A percentile compares a stretch with the other conserved stretches of the same genome.
Evolutionary conservation across 306 rosid genomes (phyloP).

Genomic region (Fragaria nilgerrensis): DNA sequence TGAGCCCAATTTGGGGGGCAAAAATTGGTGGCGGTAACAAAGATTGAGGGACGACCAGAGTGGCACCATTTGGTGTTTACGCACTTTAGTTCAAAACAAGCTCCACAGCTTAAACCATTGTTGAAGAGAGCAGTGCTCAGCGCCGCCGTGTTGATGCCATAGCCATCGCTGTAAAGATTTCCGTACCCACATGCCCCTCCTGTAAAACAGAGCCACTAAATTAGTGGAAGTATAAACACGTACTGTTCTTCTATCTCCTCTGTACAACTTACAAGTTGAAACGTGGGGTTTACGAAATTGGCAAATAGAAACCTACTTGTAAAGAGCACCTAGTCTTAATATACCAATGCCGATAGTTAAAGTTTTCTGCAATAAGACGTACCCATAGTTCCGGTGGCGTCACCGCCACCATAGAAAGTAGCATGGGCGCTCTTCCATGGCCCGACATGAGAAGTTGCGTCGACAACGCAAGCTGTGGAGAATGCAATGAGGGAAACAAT

Average conservation of each 20-base stretch:
- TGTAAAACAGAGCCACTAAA: conserved; percentile 9
- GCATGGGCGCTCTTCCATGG: conserved; percentile 80
- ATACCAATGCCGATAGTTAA: neutral
- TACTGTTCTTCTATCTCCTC: neutral
- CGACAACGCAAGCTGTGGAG: conserved; percentile 12
- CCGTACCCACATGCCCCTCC: conserved; percentile 95
- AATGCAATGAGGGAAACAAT: conserved; percentile 27
- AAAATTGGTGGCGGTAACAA: conserved; percentile 76
- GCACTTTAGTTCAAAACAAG: conserved; percentile 82
- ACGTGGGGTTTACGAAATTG: neutral
- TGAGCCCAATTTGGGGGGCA: conserved; percentile 66
- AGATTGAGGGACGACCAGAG: conserved; percentile 69
- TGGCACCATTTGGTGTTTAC: conserved; percentile 63
- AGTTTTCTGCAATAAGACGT: neutral
- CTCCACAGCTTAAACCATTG: conserved; percentile 72
- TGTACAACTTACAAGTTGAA: neutral
- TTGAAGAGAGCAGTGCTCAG: conserved; percentile 80
- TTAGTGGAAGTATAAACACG: neutral
- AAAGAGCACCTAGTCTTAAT: neutral
- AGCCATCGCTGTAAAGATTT: conserved; percentile 78
- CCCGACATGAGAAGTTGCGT: conserved; percentile 43
- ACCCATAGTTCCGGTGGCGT: conserved; percentile 96
- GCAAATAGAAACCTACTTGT: neutral
- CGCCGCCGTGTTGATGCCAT: conserved; percentile 83
- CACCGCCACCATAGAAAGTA: conserved; percentile 83